These are phyloP conservation scores for Fusarium sp. DNA, from an alignment of 2,329 filamentous ascomycete genomes.

Conservation along the genomic window DNA sequence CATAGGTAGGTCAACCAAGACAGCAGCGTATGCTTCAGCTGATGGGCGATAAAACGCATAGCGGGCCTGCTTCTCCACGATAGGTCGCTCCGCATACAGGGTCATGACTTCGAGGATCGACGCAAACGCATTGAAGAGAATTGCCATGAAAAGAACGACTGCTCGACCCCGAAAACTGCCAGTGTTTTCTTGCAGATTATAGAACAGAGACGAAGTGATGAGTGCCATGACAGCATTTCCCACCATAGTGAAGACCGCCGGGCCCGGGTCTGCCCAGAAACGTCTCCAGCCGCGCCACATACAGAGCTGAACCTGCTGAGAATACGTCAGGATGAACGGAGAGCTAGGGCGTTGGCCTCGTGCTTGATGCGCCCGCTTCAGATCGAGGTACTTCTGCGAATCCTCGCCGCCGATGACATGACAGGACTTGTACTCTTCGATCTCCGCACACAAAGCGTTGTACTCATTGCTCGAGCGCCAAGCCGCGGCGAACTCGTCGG, in stretches of 20 bases:
- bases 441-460: slow-evolving; percentile 21
- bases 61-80: slow-evolving; percentile 55
- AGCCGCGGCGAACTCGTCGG: slow-evolving; percentile 52
- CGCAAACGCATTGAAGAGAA: slow-evolving; percentile 64
- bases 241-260: slow-evolving; percentile 23
- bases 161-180: slow-evolving; percentile 48
- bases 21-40: slow-evolving; percentile 51
- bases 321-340: slow-evolving; percentile 60
- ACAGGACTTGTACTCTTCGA: slow-evolving; percentile 52
- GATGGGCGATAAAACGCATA: slow-evolving; percentile 56
- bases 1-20: slow-evolving; percentile 58
- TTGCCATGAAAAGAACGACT: slow-evolving; percentile 63
- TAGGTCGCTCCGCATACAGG: slow-evolving; percentile 51
- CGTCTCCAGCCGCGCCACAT: slow-evolving; percentile 55
- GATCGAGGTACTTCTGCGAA: slow-evolving; percentile 63
- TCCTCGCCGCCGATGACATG: slow-evolving; percentile 33
- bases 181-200: slow-evolving; percentile 28
- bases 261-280: slow-evolving; percentile 48
- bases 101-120: slow-evolving; percentile 53
- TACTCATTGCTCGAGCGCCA: slow-evolving; percentile 49
- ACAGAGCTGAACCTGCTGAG: slow-evolving; percentile 59
- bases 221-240: slow-evolving; percentile 28
- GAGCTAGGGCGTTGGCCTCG: slow-evolving; percentile 57
- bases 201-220: slow-evolving; percentile 32
- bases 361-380: slow-evolving; percentile 50